Conservation (phyloP, 2,329 filamentous ascomycete species). For the Pseudogymnoascus sp. region DNA sequence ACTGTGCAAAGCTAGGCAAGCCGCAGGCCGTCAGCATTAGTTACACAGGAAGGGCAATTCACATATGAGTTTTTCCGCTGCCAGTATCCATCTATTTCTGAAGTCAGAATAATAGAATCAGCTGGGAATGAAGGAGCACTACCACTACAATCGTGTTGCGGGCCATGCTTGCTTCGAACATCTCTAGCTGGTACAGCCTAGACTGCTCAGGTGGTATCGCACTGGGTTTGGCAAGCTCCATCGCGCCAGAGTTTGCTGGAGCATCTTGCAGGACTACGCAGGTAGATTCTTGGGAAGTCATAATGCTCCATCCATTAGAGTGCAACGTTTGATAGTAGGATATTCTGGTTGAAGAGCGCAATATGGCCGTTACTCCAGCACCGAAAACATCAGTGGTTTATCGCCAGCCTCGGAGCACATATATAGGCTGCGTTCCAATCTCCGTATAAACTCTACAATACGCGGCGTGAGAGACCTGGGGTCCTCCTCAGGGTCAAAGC, state of each 20-base stretch:
- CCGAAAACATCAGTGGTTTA: not conserved
- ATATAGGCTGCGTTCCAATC: not conserved
- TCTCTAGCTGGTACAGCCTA: constrained; percentile 60
- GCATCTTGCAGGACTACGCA: not conserved
- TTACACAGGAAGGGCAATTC: constrained; percentile 28
- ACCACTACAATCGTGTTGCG: constrained; percentile 67
- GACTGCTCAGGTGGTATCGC: not conserved
- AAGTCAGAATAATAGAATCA: not conserved
- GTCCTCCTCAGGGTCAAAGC: not conserved
- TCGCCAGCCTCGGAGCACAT: not conserved
- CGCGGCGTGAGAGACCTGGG: not conserved
- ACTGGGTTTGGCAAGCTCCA: not conserved
- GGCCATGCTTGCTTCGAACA: constrained; percentile 62
- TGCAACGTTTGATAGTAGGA: not conserved
- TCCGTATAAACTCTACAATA: not conserved
- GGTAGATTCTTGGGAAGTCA: not conserved
- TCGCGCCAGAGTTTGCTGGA: not conserved
- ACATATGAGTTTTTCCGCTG: constrained; percentile 73
- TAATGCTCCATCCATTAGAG: not conserved
- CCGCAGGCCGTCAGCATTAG: not conserved
- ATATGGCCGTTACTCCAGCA: not conserved
- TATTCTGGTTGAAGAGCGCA: not conserved
- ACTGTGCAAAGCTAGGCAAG: not conserved
- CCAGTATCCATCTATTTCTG: constrained; percentile 67
- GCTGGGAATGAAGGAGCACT: constrained; percentile 14